These are phyloP conservation scores for Calycina herbarum DNA, from an alignment of 2,329 filamentous ascomycete genomes.

Conservation along the genomic window DNA sequence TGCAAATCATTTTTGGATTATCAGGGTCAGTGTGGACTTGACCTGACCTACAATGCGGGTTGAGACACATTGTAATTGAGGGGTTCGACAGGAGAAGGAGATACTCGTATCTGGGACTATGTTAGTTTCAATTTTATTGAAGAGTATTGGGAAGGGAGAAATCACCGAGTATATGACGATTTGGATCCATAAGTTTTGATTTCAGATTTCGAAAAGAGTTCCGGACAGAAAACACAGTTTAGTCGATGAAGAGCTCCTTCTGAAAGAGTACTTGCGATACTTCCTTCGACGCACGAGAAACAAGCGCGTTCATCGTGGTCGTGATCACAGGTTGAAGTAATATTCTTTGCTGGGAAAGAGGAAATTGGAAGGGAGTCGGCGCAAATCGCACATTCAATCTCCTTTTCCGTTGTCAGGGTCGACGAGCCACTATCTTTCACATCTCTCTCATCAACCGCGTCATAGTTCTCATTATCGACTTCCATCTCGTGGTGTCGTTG, in stretches of 20 bases:
- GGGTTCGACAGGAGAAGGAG: constrained; percentile 18
- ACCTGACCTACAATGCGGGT: constrained; percentile 21
- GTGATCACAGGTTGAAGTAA: constrained; percentile 21
- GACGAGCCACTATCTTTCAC: neutral
- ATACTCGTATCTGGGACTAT: constrained; percentile 21
- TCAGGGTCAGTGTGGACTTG: constrained; percentile 22
- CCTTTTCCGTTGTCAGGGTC: neutral
- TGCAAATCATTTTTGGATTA: constrained; percentile 27
- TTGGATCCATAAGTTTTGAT: constrained; percentile 20
- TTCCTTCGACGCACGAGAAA: constrained; percentile 15
- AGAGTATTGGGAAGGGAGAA: neutral
- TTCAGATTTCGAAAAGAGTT: constrained; percentile 15
- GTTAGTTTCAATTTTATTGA: neutral
- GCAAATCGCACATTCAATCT: constrained; percentile 23
- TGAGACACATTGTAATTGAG: constrained; percentile 25
- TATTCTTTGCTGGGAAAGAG: constrained; percentile 18
- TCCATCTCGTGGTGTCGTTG: too few species aligned
- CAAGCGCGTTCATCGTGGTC: constrained; percentile 14
- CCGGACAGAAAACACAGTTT: constrained; percentile 20
- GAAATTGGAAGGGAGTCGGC: neutral
- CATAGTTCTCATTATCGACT: neutral
- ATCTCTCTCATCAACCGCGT: neutral
- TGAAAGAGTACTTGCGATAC: constrained; percentile 12
- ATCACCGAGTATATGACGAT: constrained; percentile 19
- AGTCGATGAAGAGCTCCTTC: constrained; percentile 17